Evolutionary conservation across 2,329 filamentous ascomycete species (phyloP), one percentile per base, ranked within the genome.

Genomic region (Septoria petroselini): DNA sequence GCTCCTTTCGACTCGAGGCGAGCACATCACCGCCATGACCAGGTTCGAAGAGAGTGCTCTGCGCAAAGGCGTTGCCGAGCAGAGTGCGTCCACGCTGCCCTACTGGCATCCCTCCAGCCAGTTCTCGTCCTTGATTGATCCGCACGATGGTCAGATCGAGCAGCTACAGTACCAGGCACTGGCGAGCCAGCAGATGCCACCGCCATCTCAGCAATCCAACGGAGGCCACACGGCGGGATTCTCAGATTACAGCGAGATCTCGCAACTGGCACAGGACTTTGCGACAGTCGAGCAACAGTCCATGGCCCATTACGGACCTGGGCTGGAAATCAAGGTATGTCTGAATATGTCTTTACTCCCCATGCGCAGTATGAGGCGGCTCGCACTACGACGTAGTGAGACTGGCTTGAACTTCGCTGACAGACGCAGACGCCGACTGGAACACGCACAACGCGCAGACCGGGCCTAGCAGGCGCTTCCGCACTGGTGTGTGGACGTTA

Each of bases 401-500:
- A 5, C 31, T n/a, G 15, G 5, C 31, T n/a, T 3, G 3, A 33
- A 23, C 6, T 14, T 7, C 27, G 40, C 41, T 43, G 41, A 43
- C 41, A 25, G 7, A 15, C 17, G 52, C 53, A 47, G 50, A 60
- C 58, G 1, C 58, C 58, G 1, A 58, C 55, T 1, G 56, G 55
- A 7, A 21, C 48, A 4, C 43, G 54, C 18, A 54, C 54, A 5
- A 50, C 58, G 50, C 57, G 56, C 19, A 47, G 56, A 21, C 58
- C 58, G 7, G 58, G 62, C 6, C 55, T 64, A 14, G 57, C 59
- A 8, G 62, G 62, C 31, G 61, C 61, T 19, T 48, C 58, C 11
- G 58, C 62, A 6, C 49, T 59, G 18, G 56, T 59, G 37, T 58
- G 58, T 18, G 62, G 62, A 7, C 48, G 60, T 15, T 61, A 62